Evolutionary conservation across 2,329 filamentous ascomycete species (phyloP).

Genomic region (Monosporascus sp.): DNA sequence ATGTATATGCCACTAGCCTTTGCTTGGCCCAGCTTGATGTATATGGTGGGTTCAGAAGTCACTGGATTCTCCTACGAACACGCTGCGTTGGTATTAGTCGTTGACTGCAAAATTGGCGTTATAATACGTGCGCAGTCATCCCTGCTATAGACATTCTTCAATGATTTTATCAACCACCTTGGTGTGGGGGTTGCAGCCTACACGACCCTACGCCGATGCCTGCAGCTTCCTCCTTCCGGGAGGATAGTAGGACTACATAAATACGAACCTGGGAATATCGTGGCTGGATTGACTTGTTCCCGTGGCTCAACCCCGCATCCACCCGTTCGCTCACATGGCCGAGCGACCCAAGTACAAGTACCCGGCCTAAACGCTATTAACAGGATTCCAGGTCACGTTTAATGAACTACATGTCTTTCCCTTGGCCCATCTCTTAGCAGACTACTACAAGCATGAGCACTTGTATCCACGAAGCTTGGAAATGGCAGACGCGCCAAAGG

Average conservation of each 20-base stretch:
- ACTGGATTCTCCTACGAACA: no score
- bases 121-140: neutral
- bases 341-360: neutral
- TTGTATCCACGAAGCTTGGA: neutral
- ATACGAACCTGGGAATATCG: neutral
- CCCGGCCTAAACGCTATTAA: constrained; percentile 1
- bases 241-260: neutral
- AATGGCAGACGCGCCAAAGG: constrained; percentile 18
- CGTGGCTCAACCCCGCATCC: constrained; percentile 11
- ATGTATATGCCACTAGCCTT: no score
- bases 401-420: neutral
- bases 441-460: neutral
- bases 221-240: no score
- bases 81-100: no score
- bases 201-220: neutral
- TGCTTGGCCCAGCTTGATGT: no score
- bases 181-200: neutral
- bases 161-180: neutral
- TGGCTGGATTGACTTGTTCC: neutral
- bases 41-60: no score
- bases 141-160: neutral
- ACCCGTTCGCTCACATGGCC: constrained; percentile 8
- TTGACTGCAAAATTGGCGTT: no score
- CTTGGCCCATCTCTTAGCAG: neutral
- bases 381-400: neutral